Evolutionary conservation across 2,329 filamentous ascomycete species (phyloP), one percentile per base, ranked within the genome.

Genomic region (Setomelanomma holmii): DNA sequence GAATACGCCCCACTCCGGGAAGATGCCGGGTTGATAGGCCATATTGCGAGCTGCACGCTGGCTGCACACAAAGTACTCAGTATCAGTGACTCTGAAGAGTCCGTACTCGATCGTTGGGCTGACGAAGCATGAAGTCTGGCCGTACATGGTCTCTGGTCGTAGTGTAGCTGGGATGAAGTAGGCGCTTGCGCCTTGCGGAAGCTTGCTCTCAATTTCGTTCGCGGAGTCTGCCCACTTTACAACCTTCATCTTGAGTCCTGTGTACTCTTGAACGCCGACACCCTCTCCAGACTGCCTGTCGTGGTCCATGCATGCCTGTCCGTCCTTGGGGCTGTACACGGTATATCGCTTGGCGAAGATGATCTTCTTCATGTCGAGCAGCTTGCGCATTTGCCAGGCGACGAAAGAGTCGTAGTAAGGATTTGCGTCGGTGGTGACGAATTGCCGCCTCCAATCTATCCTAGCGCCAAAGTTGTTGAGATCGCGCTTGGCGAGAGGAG

Each of bases 61-160:
- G 12, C 90, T 96, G 59, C 92, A 83, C 54, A 98, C 82, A 70
- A 88, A 95, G 78, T 91, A 96, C 63, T 96, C 89, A 59, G 71
- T 75, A 30, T 78, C 78, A 24, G 71, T 68, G 40, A 86, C 85
- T 75, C 91, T 90, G 82, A 91, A 97, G 58, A 99, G 79, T 44
- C 93, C 93, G 69, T 99, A 99, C 39, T 82, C 86, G 68, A 98
- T 89, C 71, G 89, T 90, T 8, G 95, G 93, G 3, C 92, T 91
- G 41, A 99, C 91, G 66, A 98, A 99, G 75, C 93, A 96, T 78
- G 91, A 96, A 4, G 88, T 96, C 77, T 98, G 95, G 35, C 96
- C 96, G 73, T 98, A 99, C 93, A 99, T 98, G 30, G 95, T 99
- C 81, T 99, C 95, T 2, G 95, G 91, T 56, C 95, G 85, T 21